Evolutionary conservation across 345 rosid species (phyloP).

Genomic region (Carallia brachiata): DNA sequence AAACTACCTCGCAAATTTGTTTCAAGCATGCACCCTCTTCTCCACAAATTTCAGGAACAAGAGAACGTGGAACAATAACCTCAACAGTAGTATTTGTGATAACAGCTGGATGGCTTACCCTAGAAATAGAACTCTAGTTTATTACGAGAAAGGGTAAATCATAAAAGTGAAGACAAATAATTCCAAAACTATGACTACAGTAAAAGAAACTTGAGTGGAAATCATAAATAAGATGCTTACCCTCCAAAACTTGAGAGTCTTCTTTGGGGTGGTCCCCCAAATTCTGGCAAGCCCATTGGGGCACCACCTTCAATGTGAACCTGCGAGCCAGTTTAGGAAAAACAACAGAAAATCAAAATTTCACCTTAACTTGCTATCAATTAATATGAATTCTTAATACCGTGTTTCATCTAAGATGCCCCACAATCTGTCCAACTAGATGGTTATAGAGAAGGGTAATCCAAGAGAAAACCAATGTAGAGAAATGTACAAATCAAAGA

Average conservation of each 20-base stretch:
- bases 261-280: constrained; percentile 48
- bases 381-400: no score
- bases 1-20: constrained; percentile 64
- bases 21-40: constrained; percentile 72
- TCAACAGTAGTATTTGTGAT: constrained; percentile 70
- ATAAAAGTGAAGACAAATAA: constrained; percentile 5
- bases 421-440: not conserved
- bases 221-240: constrained; percentile 26
- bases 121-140: constrained; percentile 8
- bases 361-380: not conserved
- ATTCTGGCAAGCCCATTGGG: constrained; percentile 48
- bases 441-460: not conserved
- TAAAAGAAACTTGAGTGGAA: not conserved
- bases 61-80: constrained; percentile 70
- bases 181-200: constrained; percentile 1
- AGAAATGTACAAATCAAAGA: not conserved
- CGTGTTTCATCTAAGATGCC: not conserved
- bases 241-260: constrained; percentile 55
- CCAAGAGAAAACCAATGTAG: not conserved
- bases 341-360: constrained; percentile 12
- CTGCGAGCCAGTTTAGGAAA: constrained; percentile 35
- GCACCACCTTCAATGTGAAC: constrained; percentile 41
- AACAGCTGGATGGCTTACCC: constrained; percentile 52
- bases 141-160: not conserved
- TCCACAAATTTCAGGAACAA: constrained; percentile 63